Conservation (phyloP, 305 asterid genomes). For the Fraxinus nigra region DNA sequence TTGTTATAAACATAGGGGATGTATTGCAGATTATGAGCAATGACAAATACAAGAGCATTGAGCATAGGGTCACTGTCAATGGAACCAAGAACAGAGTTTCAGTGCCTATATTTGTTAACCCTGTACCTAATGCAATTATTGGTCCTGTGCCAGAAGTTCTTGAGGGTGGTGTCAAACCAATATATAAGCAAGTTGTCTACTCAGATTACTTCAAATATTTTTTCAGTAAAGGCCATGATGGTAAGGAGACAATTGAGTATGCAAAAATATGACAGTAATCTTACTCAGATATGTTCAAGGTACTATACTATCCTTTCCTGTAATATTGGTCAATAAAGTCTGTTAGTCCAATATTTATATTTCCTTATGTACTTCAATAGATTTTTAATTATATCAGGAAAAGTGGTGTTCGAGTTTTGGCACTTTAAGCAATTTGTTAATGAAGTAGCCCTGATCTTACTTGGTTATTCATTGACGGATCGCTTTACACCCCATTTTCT, state of each 20-base stretch:
- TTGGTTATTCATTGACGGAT: neutral
- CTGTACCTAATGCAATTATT: conserved; percentile 35
- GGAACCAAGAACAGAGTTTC: conserved; percentile 41
- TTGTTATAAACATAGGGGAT: conserved; percentile 51
- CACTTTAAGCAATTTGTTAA: neutral
- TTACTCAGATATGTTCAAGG: neutral
- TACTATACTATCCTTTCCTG: neutral
- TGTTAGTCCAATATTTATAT: neutral
- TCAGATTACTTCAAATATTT: conserved; percentile 53
- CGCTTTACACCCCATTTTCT: neutral
- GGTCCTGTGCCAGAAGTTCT: conserved; percentile 47
- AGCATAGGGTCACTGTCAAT: conserved; percentile 47
- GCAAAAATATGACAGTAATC: conserved; percentile 35
- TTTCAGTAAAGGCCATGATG: conserved; percentile 55
- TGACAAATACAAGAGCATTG: conserved; percentile 48
- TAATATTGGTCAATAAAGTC: neutral
- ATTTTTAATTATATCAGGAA: neutral
- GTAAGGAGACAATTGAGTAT: conserved; percentile 48
- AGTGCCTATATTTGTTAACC: conserved; percentile 49
- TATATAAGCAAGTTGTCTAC: conserved; percentile 39
- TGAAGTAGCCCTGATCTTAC: neutral
- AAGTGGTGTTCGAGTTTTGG: neutral
- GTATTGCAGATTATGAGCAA: conserved; percentile 56
- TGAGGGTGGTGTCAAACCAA: conserved; percentile 40
- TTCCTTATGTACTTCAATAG: neutral